Conservation (phyloP, 441 rosid species). For the Populus hybrid region DNA sequence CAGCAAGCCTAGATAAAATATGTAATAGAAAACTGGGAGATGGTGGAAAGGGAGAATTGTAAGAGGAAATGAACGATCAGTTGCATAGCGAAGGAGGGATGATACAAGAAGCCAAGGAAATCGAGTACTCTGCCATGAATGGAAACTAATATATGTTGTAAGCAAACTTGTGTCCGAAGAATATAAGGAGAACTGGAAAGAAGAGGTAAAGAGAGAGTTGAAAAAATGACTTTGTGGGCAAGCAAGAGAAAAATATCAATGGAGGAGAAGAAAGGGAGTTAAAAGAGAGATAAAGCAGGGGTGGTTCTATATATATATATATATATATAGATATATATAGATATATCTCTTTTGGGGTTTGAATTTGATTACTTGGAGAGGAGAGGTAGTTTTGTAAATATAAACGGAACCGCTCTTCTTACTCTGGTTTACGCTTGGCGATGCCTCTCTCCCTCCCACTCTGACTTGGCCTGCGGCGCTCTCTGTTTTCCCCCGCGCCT, state of each 20-base stretch:
- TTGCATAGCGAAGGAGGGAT: neutral
- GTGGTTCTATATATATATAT: too few species aligned
- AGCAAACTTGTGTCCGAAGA: neutral
- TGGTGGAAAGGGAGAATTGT: neutral
- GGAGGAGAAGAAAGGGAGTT: neutral
- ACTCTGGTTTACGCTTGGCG: neutral
- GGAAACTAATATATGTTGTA: neutral
- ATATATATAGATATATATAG: too few species aligned
- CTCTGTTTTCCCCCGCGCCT: too few species aligned
- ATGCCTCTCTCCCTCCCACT: too few species aligned
- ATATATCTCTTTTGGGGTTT: too few species aligned
- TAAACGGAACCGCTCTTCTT: slow-evolving; percentile 10
- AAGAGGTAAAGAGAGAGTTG: neutral
- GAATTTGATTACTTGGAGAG: neutral
- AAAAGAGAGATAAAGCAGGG: neutral
- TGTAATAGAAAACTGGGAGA: too few species aligned
- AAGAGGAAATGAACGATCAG: neutral
- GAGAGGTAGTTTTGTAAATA: neutral
- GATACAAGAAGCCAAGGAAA: neutral
- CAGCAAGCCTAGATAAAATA: neutral
- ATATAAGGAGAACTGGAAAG: neutral
- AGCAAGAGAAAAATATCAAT: neutral
- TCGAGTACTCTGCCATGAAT: neutral
- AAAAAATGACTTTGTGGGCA: neutral
- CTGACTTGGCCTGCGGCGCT: too few species aligned